Evolutionary conservation across 2,329 filamentous ascomycete species (phyloP).

Genomic region (Hypoxylon sp.): DNA sequence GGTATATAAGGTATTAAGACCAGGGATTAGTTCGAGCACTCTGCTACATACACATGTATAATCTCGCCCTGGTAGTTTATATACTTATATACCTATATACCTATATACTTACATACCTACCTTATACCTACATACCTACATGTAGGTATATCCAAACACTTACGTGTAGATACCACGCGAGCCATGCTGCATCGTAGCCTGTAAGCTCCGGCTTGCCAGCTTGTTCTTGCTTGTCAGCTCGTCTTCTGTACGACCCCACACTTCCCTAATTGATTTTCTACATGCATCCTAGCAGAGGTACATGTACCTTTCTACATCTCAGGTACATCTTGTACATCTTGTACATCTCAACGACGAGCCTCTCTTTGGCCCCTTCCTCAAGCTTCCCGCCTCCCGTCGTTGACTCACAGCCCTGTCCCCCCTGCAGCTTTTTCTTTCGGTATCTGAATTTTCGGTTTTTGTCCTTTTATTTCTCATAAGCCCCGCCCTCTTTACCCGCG

Average conservation of each 20-base stretch:
- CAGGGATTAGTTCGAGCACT: conserved; percentile 26
- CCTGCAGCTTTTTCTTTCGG: background rate
- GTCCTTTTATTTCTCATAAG: background rate
- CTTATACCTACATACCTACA: background rate
- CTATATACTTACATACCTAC: background rate
- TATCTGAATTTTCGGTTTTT: too few relatives aligned
- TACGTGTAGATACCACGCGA: background rate
- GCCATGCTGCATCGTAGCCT: background rate
- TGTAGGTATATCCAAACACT: too few relatives aligned
- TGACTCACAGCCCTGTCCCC: conserved; percentile 22
- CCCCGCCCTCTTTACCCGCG: background rate
- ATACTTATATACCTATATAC: background rate
- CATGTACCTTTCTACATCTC: too few relatives aligned
- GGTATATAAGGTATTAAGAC: conserved; percentile 11
- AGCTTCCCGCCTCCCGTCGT: background rate
- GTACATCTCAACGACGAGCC: conserved; percentile 4
- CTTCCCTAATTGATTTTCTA: conserved; percentile 20
- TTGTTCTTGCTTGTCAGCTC: background rate
- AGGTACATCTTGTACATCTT: too few relatives aligned
- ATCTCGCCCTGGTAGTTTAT: conserved; percentile 18
- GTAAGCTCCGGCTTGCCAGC: background rate
- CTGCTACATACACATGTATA: too few relatives aligned
- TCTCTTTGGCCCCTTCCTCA: conserved; percentile 6
- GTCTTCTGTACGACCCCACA: conserved; percentile 25
- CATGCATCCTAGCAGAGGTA: too few relatives aligned